Base-by-base conservation (phyloP, 495 filamentous ascomycete species). In the Xylaria palmicola region DNA sequence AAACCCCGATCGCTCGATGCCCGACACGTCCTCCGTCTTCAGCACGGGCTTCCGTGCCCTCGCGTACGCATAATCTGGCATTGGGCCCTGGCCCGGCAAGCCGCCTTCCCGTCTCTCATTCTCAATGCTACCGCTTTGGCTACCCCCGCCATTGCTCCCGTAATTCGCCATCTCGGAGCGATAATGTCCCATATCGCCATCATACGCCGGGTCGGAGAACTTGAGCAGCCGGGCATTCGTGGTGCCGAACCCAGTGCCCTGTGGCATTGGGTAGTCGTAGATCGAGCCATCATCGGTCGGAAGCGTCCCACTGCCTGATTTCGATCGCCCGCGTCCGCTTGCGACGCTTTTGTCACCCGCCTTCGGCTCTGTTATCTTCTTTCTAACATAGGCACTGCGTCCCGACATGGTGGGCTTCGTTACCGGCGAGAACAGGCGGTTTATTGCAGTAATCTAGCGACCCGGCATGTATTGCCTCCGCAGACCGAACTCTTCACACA, bases 311-410 rank as follows among this genome's bases (percentile, higher is more conserved):
- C 67, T 71, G 51, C 65, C 62, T 37, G 50, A 74, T 62, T 72
- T 73, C 48, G 72, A 66, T n/a, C 72, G 62, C 36, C 57, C 51
- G 51, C 72, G 59, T 9, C 20, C 40, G 19, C 15, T 26, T 4
- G 17, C 15, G 9, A 15, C 40, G 26, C 37, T 20, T 34, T 66
- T 71, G 3, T 68, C 69, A 27, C 65, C 68, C 5, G 65, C 36
- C 63, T 74, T 79, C n/a, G 72, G 69, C 47, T 79, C 76, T 0
- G 75, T 78, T 66, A 78, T 81, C 72, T 80, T 79, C 65, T 82
- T 83, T 56, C 81, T 74, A 59, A 82, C 79, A 64, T 81, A 77
- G 17, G 81, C 81, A 64, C 81, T 83, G 45, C 81, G 72, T 50
- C 81, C 81, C n/a, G 81, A 83, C 81, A 83, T 83, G 56, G 43